Base-by-base conservation (phyloP, 805 yeast genomes). In the Candida piceae region DNA sequence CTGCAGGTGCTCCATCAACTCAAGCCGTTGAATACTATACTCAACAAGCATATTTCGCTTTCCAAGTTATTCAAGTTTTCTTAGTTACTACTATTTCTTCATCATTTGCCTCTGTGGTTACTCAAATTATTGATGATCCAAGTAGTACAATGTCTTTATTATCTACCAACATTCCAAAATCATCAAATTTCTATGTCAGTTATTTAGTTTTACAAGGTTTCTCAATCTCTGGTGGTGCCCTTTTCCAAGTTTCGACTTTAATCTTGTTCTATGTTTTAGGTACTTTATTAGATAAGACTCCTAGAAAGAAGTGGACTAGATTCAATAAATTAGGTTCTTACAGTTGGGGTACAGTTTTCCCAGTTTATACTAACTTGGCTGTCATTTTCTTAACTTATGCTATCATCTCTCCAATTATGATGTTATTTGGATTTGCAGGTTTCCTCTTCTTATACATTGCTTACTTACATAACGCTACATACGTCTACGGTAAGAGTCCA, bases 381-480 rank as follows among this genome's bases (percentile, higher is more conserved):
- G 80, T 80, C 42, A 82, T 84, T 40, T 63, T 77, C 4, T 67
- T 84, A 43, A 74, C 87, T 0, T 84, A 80, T 53, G 62, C 84
- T 4, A 71, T 84, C 41, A 82, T 84, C 42, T 76, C 97, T 2
- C 97, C 98, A 11, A 63, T 90, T 51, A 82, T 90, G 44, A 62
- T 89, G 45, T 60, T 82, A 16, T 89, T 93, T 56, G 76, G 88
- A 4, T 67, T 78, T 20, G 72, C 71, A 32, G 84, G 89, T 1
- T 89, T 87, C 61, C 63, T 70, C 34, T 61, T 88, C 41, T 58
- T 87, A 18, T 90, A 81, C 67, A 58, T 89, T 46, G 87, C 95
- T 2, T 86, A 76, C 64, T 59, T 81, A 51, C 81, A 90, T 71
- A 88, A 82, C 60, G 66, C 84, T 49, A 70, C 80, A 19, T 90